Evolutionary conservation across 495 filamentous ascomycete genomes (phyloP).

Genomic region (Stereocaulon alpinum): DNA sequence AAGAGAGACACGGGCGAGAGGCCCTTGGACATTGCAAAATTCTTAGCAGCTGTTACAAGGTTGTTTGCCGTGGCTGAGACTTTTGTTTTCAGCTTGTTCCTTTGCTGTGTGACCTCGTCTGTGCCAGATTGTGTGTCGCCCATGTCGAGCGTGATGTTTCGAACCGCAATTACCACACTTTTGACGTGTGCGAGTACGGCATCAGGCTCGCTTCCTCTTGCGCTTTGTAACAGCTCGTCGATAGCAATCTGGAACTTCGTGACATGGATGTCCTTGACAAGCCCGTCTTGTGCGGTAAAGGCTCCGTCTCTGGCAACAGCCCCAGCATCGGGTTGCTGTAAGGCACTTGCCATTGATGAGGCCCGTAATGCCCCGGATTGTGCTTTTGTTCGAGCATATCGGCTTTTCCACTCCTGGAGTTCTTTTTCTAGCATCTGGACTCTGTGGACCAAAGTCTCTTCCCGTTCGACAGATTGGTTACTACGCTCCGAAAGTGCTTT

Average conservation of each 20-base stretch:
- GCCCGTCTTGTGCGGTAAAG: slow-evolving; percentile 59
- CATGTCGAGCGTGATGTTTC: slow-evolving; percentile 69
- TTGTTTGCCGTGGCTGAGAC: slow-evolving; percentile 92
- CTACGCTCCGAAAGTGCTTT: slow-evolving; percentile 69
- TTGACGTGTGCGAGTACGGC: slow-evolving; percentile 73
- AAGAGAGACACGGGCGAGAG: slow-evolving; percentile 90
- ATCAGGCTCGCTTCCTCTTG: slow-evolving; percentile 59
- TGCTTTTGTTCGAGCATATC: slow-evolving; percentile 78
- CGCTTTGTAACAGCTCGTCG: slow-evolving; percentile 77
- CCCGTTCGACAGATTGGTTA: slow-evolving; percentile 65
- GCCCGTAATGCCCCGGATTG: slow-evolving; percentile 74
- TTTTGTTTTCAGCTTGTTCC: slow-evolving; percentile 59
- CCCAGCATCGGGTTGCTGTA: slow-evolving; percentile 51
- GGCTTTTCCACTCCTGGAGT: slow-evolving; percentile 76
- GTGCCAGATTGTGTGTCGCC: slow-evolving; percentile 42
- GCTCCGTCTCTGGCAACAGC: slow-evolving; percentile 57
- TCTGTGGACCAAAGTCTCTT: slow-evolving; percentile 62
- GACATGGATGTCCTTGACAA: slow-evolving; percentile 83
- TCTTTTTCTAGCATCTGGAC: slow-evolving; percentile 69
- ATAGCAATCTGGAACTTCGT: slow-evolving; percentile 93
- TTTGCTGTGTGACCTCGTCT: slow-evolving; percentile 31
- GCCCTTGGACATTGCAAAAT: slow-evolving; percentile 68
- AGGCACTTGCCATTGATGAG: slow-evolving; percentile 61
- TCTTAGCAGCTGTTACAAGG: slow-evolving; percentile 85
- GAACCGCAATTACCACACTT: slow-evolving; percentile 64